Conservation (phyloP, 2,329 filamentous ascomycete genomes). For the Alternaria solani region DNA sequence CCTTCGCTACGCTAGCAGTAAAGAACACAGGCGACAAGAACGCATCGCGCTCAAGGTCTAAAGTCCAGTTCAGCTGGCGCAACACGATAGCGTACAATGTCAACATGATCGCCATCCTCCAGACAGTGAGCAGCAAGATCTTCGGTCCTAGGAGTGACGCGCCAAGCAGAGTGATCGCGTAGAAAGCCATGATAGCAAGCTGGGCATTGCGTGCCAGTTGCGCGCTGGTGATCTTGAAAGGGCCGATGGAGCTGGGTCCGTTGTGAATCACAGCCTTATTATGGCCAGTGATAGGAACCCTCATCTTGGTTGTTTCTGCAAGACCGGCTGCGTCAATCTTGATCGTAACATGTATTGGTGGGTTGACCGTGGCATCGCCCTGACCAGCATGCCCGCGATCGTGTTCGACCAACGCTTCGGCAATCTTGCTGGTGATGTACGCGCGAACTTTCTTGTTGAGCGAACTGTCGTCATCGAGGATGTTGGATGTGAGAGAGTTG, state of each 20-base stretch:
- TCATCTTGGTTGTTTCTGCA: not conserved
- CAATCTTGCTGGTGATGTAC: constrained; percentile 21
- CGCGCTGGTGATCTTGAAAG: not conserved
- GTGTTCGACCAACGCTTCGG: not conserved
- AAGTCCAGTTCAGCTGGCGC: not conserved
- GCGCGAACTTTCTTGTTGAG: constrained; percentile 11
- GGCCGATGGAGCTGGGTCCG: not conserved
- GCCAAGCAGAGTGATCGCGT: not conserved
- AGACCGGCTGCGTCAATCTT: not conserved
- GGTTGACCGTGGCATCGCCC: not conserved
- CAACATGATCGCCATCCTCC: constrained; percentile 1
- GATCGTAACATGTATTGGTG: not conserved
- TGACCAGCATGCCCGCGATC: not conserved
- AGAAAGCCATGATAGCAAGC: not conserved
- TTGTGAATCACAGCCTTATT: not conserved
- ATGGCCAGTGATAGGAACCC: not conserved
- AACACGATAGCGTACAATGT: not conserved
- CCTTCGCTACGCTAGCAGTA: constrained; percentile 41
- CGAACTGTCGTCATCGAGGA: constrained; percentile 2
- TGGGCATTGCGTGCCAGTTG: not conserved
- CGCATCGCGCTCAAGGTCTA: not conserved
- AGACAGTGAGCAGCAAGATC: constrained; percentile 1
- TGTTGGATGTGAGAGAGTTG: constrained; percentile 5
- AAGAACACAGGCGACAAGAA: constrained; percentile 8
- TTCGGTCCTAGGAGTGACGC: constrained; percentile 2